These are phyloP conservation scores for Phytophthora agathidicida DNA, from an alignment of 352 stramenopile genomes.

Conservation along the genomic window DNA sequence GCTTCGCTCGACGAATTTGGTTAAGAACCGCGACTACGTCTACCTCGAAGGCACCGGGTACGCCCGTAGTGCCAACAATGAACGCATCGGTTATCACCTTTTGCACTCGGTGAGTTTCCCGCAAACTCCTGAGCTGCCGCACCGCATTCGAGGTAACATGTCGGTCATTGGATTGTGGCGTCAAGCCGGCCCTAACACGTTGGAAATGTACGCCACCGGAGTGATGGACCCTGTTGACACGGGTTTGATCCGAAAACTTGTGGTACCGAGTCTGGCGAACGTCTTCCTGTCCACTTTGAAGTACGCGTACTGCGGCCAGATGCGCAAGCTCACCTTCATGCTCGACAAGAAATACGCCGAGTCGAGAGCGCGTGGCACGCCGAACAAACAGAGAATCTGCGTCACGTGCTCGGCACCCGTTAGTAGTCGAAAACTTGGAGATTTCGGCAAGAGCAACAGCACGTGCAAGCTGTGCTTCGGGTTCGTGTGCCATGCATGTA, in stretches of 20 bases:
- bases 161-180: constrained; percentile 46
- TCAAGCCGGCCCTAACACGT: constrained; percentile 19
- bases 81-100: constrained; percentile 61
- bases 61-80: constrained; percentile 31
- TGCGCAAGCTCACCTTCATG: constrained; percentile 47
- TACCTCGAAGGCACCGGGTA: constrained; percentile 59
- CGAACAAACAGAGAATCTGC: constrained; percentile 23
- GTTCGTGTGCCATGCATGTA: constrained; percentile 29
- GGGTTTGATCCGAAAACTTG: constrained; percentile 14
- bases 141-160: constrained; percentile 44
- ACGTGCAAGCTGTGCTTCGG: constrained; percentile 35
- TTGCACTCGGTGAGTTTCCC: constrained; percentile 55
- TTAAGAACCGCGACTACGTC: constrained; percentile 65
- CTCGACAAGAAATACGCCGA: constrained; percentile 17
- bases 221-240: constrained; percentile 24
- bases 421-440: constrained; percentile 4
- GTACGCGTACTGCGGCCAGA: constrained; percentile 40
- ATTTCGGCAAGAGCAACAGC: constrained; percentile 28
- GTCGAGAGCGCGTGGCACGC: constrained; percentile 3
- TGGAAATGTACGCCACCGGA: constrained; percentile 15
- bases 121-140: constrained; percentile 28
- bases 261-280: constrained; percentile 8
- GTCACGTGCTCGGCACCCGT: constrained; percentile 9
- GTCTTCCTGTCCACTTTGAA: constrained; percentile 19
- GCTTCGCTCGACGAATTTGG: constrained; percentile 33